phyloP scores from a whole-genome alignment of 805 yeast species.

The Wickerhamiella occidentalis region DNA sequence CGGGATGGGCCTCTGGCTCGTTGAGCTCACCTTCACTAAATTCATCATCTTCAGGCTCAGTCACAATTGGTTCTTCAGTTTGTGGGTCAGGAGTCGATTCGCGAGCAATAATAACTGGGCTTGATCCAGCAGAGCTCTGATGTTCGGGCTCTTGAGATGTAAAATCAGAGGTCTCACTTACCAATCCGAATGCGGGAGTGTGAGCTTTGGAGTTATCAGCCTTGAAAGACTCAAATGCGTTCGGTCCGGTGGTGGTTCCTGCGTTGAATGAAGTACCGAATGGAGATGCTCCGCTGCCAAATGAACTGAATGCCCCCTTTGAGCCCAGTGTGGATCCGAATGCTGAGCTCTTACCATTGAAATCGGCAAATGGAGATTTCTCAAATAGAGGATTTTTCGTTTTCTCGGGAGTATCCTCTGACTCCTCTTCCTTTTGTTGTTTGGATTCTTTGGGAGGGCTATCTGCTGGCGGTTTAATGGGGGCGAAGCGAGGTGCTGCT shows the following conservation, averaged over 20 bases:
- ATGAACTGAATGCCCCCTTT: background rate
- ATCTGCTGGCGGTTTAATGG: background rate
- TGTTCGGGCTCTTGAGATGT: too few species aligned
- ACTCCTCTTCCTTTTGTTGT: constrained; percentile 4
- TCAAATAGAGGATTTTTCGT: background rate
- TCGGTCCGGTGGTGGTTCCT: too few species aligned
- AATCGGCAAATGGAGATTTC: background rate
- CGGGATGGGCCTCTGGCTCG: background rate
- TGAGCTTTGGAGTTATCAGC: too few species aligned
- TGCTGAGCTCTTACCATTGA: background rate
- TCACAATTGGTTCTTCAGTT: background rate
- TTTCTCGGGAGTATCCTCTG: background rate
- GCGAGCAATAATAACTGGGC: background rate
- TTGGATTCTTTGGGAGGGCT: background rate
- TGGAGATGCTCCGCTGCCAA: background rate
- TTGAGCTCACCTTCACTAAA: constrained; percentile 1
- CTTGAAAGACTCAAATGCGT: too few species aligned
- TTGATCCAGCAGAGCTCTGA: background rate
- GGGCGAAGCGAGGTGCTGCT: background rate
- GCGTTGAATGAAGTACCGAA: too few species aligned
- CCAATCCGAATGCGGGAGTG: too few species aligned
- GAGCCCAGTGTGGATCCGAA: background rate
- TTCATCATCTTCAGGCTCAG: background rate
- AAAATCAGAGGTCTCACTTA: background rate
- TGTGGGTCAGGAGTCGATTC: background rate